A percentile compares a stretch with the other conserved stretches of the same genome.
Evolutionary conservation across 192 early-diverging fungal species (phyloP).

Genomic region (Coemansia sp.): DNA sequence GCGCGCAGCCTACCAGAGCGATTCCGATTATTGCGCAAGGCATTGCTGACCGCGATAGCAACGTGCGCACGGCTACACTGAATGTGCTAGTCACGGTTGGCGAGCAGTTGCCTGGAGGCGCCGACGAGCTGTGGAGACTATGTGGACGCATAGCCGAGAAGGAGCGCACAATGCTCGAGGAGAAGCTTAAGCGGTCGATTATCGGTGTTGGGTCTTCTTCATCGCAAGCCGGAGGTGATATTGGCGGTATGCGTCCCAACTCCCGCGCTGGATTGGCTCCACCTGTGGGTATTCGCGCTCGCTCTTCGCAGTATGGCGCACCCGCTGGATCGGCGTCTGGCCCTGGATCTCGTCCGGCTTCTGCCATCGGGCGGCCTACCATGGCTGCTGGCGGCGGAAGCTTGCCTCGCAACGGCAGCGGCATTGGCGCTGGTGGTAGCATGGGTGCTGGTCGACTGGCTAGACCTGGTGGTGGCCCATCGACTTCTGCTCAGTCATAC

Average conservation of each 20-base stretch:
- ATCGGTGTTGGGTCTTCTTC: conserved; percentile 21
- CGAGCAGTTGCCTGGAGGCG: conserved; percentile 59
- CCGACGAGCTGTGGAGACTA: conserved; percentile 71
- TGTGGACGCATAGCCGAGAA: conserved; percentile 74
- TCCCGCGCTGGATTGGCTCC: conserved; percentile 35
- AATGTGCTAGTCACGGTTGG: conserved; percentile 72
- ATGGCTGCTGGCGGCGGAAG: neutral
- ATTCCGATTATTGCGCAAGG: conserved; percentile 71
- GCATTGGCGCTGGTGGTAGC: conserved; percentile 2
- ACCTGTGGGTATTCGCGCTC: conserved; percentile 26
- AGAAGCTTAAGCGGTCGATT: conserved; percentile 66
- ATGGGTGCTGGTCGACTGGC: conserved; percentile 12
- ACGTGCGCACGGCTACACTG: conserved; percentile 76
- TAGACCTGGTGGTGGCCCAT: conserved; percentile 10
- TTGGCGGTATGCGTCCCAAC: conserved; percentile 9
- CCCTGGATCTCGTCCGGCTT: conserved; percentile 16
- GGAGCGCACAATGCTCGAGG: conserved; percentile 78
- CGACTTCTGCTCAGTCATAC: neutral
- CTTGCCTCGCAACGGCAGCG: conserved; percentile 8
- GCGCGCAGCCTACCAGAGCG: conserved; percentile 60
- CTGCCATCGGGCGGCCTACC: conserved; percentile 16
- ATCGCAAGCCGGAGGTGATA: neutral
- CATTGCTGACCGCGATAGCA: conserved; percentile 78
- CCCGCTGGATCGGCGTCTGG: conserved; percentile 22
- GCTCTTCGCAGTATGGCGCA: conserved; percentile 35